Evolutionary conservation across 495 filamentous ascomycete species (phyloP), one percentile per base, ranked within the genome.

Genomic region (Xylaria sp.): DNA sequence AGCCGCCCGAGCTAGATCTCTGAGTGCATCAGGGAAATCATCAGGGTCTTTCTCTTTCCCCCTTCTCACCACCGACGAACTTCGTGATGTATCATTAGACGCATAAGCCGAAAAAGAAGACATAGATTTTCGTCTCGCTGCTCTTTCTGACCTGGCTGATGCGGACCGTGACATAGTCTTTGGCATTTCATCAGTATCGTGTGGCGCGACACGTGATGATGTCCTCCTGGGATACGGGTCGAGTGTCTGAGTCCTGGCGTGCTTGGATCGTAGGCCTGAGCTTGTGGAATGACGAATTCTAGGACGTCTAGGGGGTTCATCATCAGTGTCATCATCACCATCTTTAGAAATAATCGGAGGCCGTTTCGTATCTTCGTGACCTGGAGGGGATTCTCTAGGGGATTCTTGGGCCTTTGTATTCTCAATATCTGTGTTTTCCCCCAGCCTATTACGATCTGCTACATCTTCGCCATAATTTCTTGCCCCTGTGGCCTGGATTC

Each of bases 391-490:
- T 24, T 41, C 21, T 29, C 35, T 0, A 50, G 9, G 37, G 11
- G 40, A 46, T 24, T 41, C 21, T 29, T 46, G 69, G 0, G 15
- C 5, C 7, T 31, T 35, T 48, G 43, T 40, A 2, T 43, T 50
- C 15, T 50, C 46, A 7, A 24, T 1, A 35, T 44, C 29, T 12
- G 5, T 48, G 26, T 1, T 24, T 29, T 41, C 84, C 62, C 78
- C 71, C 21, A 67, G 76, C 57, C 87, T 80, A 66, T 88, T 88
- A 31, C 86, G 78, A 53, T 87, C 86, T 6, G 86, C 86, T 0
- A 88, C 86, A 73, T 88, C 87, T 73, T 88, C 85, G 43, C 83
- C 85, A 67, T 86, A 88, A 61, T 85, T 83, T 62, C 80, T 80
- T 1, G 79, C 75, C 0, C 86, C 85, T 15, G 83, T 74, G 11